A percentile compares a stretch with the other conserved stretches of the same genome.
Evolutionary conservation across 1,284 basidiomycete genomes (phyloP).

Genomic region (Afroboletus lepidellus): DNA sequence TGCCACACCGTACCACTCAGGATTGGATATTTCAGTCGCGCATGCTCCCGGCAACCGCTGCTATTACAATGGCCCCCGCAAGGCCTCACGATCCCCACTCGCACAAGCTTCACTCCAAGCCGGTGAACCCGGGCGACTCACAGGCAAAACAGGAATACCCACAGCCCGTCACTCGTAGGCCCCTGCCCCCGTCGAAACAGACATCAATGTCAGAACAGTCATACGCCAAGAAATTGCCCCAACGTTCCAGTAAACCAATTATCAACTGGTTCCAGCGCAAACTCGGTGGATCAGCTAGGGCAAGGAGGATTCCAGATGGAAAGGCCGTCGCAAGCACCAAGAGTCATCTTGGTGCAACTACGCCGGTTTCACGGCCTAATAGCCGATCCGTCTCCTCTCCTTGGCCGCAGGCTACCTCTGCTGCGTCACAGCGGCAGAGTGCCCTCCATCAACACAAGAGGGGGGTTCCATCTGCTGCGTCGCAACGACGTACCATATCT

Average conservation of each 20-base stretch:
- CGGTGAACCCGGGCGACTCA: conserved; percentile 3
- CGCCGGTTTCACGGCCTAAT: conserved; percentile 29
- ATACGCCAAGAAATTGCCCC: conserved; percentile 52
- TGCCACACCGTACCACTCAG: neutral
- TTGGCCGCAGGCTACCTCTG: conserved; percentile 20
- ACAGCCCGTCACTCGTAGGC: conserved; percentile 15
- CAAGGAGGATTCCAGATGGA: conserved; percentile 42
- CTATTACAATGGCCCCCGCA: conserved; percentile 13
- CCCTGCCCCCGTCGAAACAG: conserved; percentile 31
- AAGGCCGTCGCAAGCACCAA: conserved; percentile 18
- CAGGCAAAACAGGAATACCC: conserved; percentile 19
- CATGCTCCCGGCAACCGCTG: conserved; percentile 18
- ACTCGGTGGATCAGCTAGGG: conserved; percentile 64
- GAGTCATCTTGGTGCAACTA: conserved; percentile 14
- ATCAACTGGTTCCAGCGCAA: conserved; percentile 92
- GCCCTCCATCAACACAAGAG: conserved; percentile 26
- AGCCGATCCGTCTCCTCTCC: conserved; percentile 34
- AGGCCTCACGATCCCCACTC: conserved; percentile 13
- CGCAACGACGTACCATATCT: conserved; percentile 60
- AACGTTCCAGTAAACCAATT: conserved; percentile 79
- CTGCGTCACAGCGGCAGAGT: conserved; percentile 29
- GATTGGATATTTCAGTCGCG: neutral
- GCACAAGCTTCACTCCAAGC: conserved; percentile 19
- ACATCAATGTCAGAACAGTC: conserved; percentile 34
- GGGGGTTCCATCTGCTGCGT: conserved; percentile 36